Conservation (phyloP, 768 basidiomycete genomes). For the Lactarius pseudohatsudake region DNA sequence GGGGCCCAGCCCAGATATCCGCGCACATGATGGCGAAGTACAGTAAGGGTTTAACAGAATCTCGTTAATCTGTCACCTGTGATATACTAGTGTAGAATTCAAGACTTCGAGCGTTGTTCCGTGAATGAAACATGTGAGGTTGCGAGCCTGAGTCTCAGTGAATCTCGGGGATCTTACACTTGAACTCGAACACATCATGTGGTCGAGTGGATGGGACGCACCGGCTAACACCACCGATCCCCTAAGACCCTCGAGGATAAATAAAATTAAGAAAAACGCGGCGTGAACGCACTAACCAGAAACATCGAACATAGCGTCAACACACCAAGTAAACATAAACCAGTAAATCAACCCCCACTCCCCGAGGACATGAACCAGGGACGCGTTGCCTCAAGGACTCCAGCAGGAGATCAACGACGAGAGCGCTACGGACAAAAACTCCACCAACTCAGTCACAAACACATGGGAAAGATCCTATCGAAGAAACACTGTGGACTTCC, state of each 20-base stretch:
- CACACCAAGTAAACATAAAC: too few species aligned
- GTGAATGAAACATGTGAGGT: background rate
- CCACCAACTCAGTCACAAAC: too few species aligned
- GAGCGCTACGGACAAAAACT: too few species aligned
- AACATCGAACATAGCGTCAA: too few species aligned
- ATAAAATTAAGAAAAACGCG: background rate
- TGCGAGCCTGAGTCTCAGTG: background rate
- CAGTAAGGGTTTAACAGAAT: conserved; percentile 6
- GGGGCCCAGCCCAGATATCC: background rate
- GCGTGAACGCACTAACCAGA: background rate
- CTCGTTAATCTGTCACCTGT: conserved; percentile 12
- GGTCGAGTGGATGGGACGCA: background rate
- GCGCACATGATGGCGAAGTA: background rate
- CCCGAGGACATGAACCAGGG: too few species aligned
- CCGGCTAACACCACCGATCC: background rate
- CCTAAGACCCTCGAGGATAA: background rate
- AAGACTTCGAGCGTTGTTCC: background rate
- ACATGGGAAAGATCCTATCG: too few species aligned
- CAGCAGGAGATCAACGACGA: too few species aligned
- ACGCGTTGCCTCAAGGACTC: too few species aligned
- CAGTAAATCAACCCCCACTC: too few species aligned
- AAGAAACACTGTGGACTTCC: too few species aligned
- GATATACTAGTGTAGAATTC: conserved; percentile 14
- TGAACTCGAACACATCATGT: background rate
- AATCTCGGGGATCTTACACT: background rate